Base-by-base conservation (phyloP, 805 yeast species). In the Metschnikowia reukaufii region DNA sequence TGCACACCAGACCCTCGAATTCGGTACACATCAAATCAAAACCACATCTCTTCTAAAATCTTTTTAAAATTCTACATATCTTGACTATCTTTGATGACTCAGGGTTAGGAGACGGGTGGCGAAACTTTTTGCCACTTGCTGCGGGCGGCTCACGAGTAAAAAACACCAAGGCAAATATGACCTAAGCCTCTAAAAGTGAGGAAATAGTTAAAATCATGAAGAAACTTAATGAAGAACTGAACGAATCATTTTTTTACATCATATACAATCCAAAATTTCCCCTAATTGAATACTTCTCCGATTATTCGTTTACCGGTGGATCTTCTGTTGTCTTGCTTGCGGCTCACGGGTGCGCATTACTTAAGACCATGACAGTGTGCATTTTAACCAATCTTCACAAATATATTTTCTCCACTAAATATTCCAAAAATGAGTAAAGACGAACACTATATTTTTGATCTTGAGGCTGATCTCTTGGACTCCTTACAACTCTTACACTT, bases 401-500 rank as follows among this genome's bases (percentile, higher is more conserved):
- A 23, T 19, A 12, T 6, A 21, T 13, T 36, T 39, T 23, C 19
- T 6, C 9, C 36, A 18, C 10, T 36, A 9, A 16, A 31, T 21
- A 15, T 10, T 13, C 15, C 19, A 16, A 30, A 15, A 9, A 50
- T 51, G 52, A 39, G 39, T 30, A 42, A 18, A 34, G 47, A 37
- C 29, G 45, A 45, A 15, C 44, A 42, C 13, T 50, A 52, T 39
- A 30, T 52, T 10, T 52, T 47, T 29, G 49, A 41, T 12, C 50
- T 50, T 19, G 40, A 27, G 10, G 4, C 25, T 15, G 38, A 42
- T 13, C 18, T 42, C 9, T 20, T 50, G 17, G 45, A 34, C 15
- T 37, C 48, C 2, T 34, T 54, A 7, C 45, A 45, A 25, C 55
- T 54, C 16, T 45, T 49, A 18, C 50, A 52, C 17, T 54, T 51